A percentile compares a stretch with the other conserved stretches of the same genome.
Conservation (phyloP, 305 asterid genomes). For the Coffea humblotiana region DNA sequence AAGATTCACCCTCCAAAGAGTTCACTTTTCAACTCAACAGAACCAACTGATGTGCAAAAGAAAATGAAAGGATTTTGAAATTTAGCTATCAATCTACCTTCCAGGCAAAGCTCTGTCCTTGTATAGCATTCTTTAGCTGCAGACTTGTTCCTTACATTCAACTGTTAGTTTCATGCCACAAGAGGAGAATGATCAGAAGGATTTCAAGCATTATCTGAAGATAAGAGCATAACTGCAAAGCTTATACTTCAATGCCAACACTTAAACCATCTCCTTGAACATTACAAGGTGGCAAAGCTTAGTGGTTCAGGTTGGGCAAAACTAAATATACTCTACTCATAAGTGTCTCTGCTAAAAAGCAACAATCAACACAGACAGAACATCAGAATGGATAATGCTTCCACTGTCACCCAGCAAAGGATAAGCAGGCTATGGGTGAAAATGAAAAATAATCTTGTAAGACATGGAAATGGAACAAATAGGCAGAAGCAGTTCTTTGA, state of each 20-base stretch:
- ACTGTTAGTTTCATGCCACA: constrained; percentile 41
- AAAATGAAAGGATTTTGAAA: constrained; percentile 13
- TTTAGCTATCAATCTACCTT: constrained; percentile 50
- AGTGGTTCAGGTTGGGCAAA: background rate
- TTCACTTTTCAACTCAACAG: background rate
- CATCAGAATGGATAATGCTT: background rate
- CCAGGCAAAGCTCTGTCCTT: constrained; percentile 87
- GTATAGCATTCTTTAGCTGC: constrained; percentile 90
- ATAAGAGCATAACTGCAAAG: background rate
- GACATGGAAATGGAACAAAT: background rate
- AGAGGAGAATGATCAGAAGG: constrained; percentile 24
- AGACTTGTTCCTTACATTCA: constrained; percentile 92
- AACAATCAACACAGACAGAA: background rate
- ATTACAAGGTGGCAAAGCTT: background rate
- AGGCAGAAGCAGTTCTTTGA: background rate
- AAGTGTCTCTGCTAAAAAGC: background rate
- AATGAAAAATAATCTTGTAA: background rate
- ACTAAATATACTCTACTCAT: background rate
- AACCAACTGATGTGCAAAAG: background rate
- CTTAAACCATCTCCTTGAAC: constrained; percentile 1
- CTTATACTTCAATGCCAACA: background rate
- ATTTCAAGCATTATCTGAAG: constrained; percentile 2
- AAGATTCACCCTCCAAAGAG: background rate
- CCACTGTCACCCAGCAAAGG: background rate
- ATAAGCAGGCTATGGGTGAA: background rate